Conservation (phyloP, 331 rosid genomes). For the Dryas integrifolia region DNA sequence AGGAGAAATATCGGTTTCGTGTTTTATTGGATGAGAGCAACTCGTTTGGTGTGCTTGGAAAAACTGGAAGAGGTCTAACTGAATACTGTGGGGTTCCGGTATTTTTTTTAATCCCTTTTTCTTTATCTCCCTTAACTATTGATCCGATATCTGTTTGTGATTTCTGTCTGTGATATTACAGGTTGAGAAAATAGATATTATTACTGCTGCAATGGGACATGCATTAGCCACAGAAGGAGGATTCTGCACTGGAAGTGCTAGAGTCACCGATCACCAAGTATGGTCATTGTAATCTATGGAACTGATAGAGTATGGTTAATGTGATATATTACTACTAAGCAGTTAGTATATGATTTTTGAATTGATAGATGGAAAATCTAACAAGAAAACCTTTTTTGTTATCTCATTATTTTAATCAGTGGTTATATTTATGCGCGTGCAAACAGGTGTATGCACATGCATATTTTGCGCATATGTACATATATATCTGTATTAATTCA, state of each 20-base stretch:
- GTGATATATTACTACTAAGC: not conserved
- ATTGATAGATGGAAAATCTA: conserved; percentile 22
- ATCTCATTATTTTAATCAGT: not conserved
- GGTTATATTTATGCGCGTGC: not conserved
- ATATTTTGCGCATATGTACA: too few relatives aligned
- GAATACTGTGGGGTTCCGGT: conserved; percentile 75
- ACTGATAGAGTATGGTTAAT: not conserved
- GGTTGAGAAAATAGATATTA: conserved; percentile 86
- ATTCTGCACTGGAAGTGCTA: conserved; percentile 92
- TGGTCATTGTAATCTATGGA: conserved; percentile 25
- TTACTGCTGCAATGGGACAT: conserved; percentile 98
- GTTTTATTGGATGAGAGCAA: conserved; percentile 96
- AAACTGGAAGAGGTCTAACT: conserved; percentile 88
- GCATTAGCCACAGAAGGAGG: conserved; percentile 98
- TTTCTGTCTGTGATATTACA: conserved; percentile 42
- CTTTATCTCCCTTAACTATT: not conserved
- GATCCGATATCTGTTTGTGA: conserved; percentile 29
- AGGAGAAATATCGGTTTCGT: conserved; percentile 82
- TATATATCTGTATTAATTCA: not conserved
- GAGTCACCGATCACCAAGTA: conserved; percentile 98
- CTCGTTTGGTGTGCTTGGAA: conserved; percentile 94
- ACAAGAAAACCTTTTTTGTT: not conserved
- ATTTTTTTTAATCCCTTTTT: conserved; percentile 38
- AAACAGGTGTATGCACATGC: not conserved
- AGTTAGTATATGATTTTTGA: not conserved